Base-by-base conservation (phyloP, 768 basidiomycete genomes). In the Tricholoma saponaceum region DNA sequence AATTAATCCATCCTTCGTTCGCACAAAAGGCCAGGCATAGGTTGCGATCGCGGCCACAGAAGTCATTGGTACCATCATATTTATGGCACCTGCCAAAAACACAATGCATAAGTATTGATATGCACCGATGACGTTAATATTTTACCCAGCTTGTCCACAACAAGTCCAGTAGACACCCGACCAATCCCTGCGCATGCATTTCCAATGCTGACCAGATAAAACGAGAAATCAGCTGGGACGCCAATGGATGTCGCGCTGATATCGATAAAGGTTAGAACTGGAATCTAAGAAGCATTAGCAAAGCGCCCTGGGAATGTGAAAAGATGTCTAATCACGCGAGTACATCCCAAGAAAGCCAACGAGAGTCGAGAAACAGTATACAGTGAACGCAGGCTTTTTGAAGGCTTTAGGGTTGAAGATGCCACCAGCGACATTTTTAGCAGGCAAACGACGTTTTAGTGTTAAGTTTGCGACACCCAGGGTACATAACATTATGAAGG, bases 161-260 rank as follows among this genome's bases (percentile, higher is more conserved):
- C 50, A 13, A 81, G 25, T 13, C 84, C 86, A 0, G 74, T 74
- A 1, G 69, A 46, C 7, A 86, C 55, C 2, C 87, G 80, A 3
- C 86, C 86, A 12, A 86, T 60, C 2, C 78, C 75, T 2, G 83
- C 84, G 7, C 77, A 72, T 0, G 80, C 84, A 61, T 90, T 90
- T 0, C 82, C 76, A 43, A 89, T 82, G 12, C 85, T 75, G 13
- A 86, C 72, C 8, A 85, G 73, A 63, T 87, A 86, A 64, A 83
- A 82, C 0, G 80, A 72, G 59, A 85, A 79, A 54, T 77, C 66
- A 1, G 68, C 64, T 3, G 78, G 68, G 47, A 87, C 61, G 2
- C 84, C 84, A 22, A 71, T 68, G 10, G 67, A 64, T 2, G 70
- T 64, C 3, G 83, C 83, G 62, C 79, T 81, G 39, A 81, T 64